Evolutionary conservation across 164 flowering plant genomes (phyloP).

Genomic region (Aristolochia fimbriata): DNA sequence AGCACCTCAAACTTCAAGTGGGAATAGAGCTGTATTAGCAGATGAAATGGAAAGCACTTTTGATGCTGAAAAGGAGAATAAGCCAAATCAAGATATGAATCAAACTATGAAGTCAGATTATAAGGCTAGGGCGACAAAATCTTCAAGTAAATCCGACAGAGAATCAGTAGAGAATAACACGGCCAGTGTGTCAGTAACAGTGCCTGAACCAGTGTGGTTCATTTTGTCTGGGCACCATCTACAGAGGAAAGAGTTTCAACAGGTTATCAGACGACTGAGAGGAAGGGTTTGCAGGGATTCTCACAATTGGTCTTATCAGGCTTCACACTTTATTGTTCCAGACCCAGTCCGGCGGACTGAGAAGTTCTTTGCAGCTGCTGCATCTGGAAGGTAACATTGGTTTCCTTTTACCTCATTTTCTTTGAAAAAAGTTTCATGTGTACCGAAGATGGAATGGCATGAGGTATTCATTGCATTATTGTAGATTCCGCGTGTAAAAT

Average conservation of each 20-base stretch:
- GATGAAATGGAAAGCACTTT: conserved; percentile 12
- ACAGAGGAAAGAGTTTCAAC: conserved; percentile 79
- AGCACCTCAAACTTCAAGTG: conserved; percentile 11
- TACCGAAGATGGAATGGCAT: too few relatives aligned
- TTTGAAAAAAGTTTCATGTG: too few relatives aligned
- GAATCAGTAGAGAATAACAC: conserved; percentile 9
- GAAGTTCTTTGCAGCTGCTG: conserved; percentile 94
- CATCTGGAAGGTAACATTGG: conserved; percentile 76
- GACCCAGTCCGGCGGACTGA: conserved; percentile 84
- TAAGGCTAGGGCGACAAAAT: conserved; percentile 9
- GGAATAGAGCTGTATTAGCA: conserved; percentile 2
- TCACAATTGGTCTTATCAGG: conserved; percentile 96
- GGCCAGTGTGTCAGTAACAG: conserved; percentile 4
- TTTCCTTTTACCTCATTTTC: too few relatives aligned
- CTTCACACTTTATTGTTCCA: conserved; percentile 82
- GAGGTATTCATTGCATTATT: too few relatives aligned
- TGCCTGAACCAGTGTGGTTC: conserved; percentile 45
- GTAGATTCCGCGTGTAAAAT: too few relatives aligned
- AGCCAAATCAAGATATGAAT: conserved; percentile 15
- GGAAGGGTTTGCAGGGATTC: conserved; percentile 83
- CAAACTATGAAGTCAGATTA: conserved; percentile 11
- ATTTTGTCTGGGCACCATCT: conserved; percentile 75
- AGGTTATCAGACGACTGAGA: conserved; percentile 51
- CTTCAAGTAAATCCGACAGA: conserved; percentile 14
- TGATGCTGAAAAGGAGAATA: conserved; percentile 38